Base-by-base conservation (phyloP, 805 yeast genomes). In the Isabelozyma gotoi region DNA sequence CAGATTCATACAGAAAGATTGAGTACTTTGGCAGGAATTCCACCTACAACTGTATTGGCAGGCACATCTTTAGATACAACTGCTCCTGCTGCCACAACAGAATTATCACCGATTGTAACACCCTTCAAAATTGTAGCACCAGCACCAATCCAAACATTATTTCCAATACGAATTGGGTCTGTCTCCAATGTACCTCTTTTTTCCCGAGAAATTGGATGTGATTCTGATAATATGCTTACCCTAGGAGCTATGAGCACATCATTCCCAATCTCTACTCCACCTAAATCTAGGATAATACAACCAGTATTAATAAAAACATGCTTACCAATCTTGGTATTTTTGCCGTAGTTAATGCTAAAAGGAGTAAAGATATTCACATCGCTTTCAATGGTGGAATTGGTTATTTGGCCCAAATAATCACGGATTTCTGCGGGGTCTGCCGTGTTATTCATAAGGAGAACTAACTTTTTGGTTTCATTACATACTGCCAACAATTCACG, bases 61-160 rank as follows among this genome's bases (percentile, higher is more conserved):
- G 85, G 84, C 20, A 84, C 75, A 45, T 74, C 78, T 42, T 67
- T 77, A 14, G 76, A 72, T 16, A 85, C 88, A 2, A 83, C 82
- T 5, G 83, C 65, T 3, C 88, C 88, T 3, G 90, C 88, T 2
- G 84, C 91, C 34, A 85, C 69, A 1, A 81, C 80, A 3, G 74
- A 72, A 8, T 78, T 76, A 40, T 79, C 77, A 11, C 90, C 91
- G 36, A 85, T 72, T 1, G 75, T 78, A 8, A 82, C 83, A 7
- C 89, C 91, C 1, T 87, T 85, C 40, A 84, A 60, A 7, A 85
- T 71, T 1, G 67, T 65, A 12, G 66, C 79, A 32, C 71, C 69
- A 1, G 82, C 70, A 12, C 87, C 88, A 33, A 85, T 65, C 91
- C 91, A 85, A 7, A 82, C 86, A 47, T 78, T 76, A 56, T 80